Conservation (phyloP, 306 rosid species). For the Arachis stenosperma region DNA sequence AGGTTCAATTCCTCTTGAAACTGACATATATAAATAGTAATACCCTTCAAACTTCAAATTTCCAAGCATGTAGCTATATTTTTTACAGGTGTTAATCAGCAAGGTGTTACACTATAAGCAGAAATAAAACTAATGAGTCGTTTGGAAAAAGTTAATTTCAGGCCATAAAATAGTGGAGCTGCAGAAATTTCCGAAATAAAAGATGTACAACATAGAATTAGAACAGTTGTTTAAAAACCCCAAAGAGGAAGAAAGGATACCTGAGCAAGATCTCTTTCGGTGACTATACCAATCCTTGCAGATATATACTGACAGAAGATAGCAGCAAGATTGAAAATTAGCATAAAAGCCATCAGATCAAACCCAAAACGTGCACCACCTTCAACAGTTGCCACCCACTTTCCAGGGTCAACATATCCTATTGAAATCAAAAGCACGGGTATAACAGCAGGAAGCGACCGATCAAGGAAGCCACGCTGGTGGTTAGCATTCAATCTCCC, state of each 20-base stretch:
- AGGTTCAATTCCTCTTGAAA: constrained; percentile 22
- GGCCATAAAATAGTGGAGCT: not conserved
- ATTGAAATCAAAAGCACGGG: constrained; percentile 77
- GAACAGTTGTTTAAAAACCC: constrained; percentile 28
- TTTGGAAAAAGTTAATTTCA: not conserved
- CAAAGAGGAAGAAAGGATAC: constrained; percentile 49
- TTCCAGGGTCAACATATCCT: constrained; percentile 96
- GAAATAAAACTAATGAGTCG: constrained; percentile 15
- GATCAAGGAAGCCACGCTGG: constrained; percentile 45
- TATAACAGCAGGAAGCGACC: constrained; percentile 62
- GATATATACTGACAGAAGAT: constrained; percentile 86
- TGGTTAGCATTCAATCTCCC: constrained; percentile 41
- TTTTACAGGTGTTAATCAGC: not conserved
- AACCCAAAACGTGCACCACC: constrained; percentile 89
- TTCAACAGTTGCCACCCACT: constrained; percentile 88
- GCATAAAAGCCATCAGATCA: constrained; percentile 66
- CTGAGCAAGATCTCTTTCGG: constrained; percentile 91
- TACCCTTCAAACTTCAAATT: constrained; percentile 16
- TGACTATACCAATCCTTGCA: constrained; percentile 80
- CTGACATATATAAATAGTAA: not conserved
- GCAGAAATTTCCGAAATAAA: constrained; percentile 12
- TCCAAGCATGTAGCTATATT: constrained; percentile 14
- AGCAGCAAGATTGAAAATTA: constrained; percentile 84
- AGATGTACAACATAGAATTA: not conserved
- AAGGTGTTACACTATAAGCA: constrained; percentile 8